Evolutionary conservation across 257 asterid genomes (phyloP), one percentile per base, ranked within the genome.

Genomic region (Fraxinus excelsior): DNA sequence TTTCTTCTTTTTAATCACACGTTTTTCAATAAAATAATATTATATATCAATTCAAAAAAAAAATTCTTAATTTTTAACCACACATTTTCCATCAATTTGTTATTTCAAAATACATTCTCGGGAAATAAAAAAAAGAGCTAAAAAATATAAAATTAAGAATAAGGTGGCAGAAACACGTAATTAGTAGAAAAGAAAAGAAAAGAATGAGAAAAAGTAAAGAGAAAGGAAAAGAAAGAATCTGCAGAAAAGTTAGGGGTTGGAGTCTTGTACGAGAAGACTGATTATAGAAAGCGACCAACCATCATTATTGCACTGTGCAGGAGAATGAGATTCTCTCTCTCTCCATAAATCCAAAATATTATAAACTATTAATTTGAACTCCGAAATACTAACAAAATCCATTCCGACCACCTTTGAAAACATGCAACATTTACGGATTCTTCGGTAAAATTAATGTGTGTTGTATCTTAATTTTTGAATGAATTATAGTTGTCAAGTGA

Each of bases 181-280:
- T 25, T 3, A 62, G 51, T 12, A 40, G 3, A 5, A 5, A 7
- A 60, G 19, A 60, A 60, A 62, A 62, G 68, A 62, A 62, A 62
- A 62, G 68, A 26, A 26, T 62, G 68, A 62, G 68, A 62, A 62
- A 62, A 62, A 62, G 68, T 62, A 72, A 40, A 78, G 35, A 85
- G 67, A 73, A 64, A 64, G 62, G 29, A 38, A 73, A 11, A 71
- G 82, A 80, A 83, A 87, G 97, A 88, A 94, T 94, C 91, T 79
- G 82, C 68, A 82, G 75, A 88, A 92, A 92, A 91, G 96, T 89
- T 76, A 86, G 78, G 91, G 77, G 80, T 88, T 90, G 97, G 96
- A 92, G 97, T 80, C 88, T 94, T 94, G 91, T 86, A 85, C 32
- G 67, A 23, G 89, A 94, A 94, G 97, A 85, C 86, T 92, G 85